phyloP scores from a whole-genome alignment of 148 eudicot species.

The Nepenthes gracilis region DNA sequence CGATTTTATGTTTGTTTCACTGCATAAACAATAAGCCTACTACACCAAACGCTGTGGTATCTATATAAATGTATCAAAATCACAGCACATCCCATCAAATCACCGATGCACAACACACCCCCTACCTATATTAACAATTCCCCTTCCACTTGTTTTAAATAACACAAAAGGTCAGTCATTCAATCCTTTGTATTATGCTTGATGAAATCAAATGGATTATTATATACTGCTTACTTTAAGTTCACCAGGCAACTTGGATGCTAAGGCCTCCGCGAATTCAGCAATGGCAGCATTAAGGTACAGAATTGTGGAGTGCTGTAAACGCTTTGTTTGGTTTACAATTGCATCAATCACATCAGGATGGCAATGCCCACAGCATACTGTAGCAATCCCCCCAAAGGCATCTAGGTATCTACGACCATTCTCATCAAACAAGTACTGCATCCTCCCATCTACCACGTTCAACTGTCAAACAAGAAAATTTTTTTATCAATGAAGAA shows the following conservation, averaged over 20 bases:
- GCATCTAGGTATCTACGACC: conserved; percentile 89
- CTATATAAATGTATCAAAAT: too few relatives aligned
- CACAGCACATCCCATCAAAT: too few relatives aligned
- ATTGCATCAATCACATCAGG: conserved; percentile 80
- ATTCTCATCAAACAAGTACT: conserved; percentile 75
- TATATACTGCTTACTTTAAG: conserved; percentile 48
- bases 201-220: neutral
- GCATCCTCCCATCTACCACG: conserved; percentile 95
- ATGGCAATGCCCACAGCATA: conserved; percentile 90
- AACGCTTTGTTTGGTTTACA: conserved; percentile 46
- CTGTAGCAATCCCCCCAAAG: conserved; percentile 90
- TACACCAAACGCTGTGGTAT: too few relatives aligned
- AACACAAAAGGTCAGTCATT: too few relatives aligned
- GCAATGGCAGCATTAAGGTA: conserved; percentile 74
- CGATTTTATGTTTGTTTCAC: too few relatives aligned
- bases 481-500: neutral
- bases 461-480: conserved; percentile 39
- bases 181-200: too few relatives aligned
- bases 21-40: too few relatives aligned
- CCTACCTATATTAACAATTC: too few relatives aligned
- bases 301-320: conserved; percentile 85
- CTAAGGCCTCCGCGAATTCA: conserved; percentile 93
- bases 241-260: conserved; percentile 85
- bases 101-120: too few relatives aligned
- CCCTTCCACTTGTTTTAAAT: too few relatives aligned